Evolutionary conservation across 768 basidiomycete genomes (phyloP).

Genomic region (Auricularia cornea): DNA sequence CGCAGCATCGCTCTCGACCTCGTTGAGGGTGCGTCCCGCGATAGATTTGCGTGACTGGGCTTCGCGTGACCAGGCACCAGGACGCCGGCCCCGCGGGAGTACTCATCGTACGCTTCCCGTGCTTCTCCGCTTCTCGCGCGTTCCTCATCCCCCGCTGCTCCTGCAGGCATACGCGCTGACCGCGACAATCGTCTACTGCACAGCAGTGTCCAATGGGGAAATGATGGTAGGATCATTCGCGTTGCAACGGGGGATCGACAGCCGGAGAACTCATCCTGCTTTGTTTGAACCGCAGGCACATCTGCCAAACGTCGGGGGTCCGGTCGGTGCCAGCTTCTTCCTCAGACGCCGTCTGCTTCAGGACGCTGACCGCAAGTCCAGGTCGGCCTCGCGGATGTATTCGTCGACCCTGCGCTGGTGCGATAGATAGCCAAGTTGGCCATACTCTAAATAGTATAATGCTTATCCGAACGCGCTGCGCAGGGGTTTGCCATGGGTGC

Average conservation of each 20-base stretch:
- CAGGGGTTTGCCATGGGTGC: background rate
- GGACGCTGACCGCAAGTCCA: background rate
- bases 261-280: background rate
- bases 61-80: background rate
- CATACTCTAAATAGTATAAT: no score
- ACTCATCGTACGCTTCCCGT: background rate
- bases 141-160: background rate
- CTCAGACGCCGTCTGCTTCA: no score
- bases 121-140: background rate
- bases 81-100: background rate
- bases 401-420: slow-evolving; percentile 15
- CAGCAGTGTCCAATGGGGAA: slow-evolving; percentile 14
- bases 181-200: slow-evolving; percentile 10
- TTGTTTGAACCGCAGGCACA: background rate
- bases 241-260: background rate
- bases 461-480: background rate
- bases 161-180: slow-evolving; percentile 3
- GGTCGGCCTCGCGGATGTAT: slow-evolving; percentile 15
- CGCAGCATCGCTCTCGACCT: background rate
- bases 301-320: slow-evolving; percentile 15
- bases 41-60: background rate
- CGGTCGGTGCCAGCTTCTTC: background rate
- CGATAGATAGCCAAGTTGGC: background rate
- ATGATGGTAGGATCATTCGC: slow-evolving; percentile 7
- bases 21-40: background rate